phyloP scores from a whole-genome alignment of 768 basidiomycete species.

The Suillus spraguei region DNA sequence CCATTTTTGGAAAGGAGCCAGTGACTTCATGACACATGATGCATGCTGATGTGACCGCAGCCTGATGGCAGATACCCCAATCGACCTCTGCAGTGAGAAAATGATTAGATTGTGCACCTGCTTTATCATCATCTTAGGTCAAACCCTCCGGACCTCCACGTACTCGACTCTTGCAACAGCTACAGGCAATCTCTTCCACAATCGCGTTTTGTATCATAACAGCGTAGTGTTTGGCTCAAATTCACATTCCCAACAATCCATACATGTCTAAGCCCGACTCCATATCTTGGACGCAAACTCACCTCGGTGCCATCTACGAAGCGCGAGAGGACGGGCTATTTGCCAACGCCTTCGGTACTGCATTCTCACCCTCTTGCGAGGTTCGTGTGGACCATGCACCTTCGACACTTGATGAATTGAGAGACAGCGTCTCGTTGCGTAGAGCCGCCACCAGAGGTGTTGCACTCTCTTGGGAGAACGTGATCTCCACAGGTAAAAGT shows the following conservation, averaged over 20 bases:
- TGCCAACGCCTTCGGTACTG: conserved; percentile 25
- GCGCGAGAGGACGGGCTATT: conserved; percentile 15
- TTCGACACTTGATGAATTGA: conserved; percentile 27
- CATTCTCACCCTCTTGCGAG: conserved; percentile 37
- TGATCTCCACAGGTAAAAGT: conserved; percentile 31
- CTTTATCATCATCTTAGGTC: conserved; percentile 1
- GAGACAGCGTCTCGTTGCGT: conserved; percentile 26
- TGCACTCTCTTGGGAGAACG: conserved; percentile 38
- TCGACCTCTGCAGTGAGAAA: not conserved
- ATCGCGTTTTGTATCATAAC: conserved; percentile 5
- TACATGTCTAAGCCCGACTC: conserved; percentile 12
- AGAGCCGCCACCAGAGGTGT: conserved; percentile 22
- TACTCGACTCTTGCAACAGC: not conserved
- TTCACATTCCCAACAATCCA: conserved; percentile 5
- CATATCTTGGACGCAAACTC: conserved; percentile 32
- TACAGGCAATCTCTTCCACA: conserved; percentile 5
- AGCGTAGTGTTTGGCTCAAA: not conserved
- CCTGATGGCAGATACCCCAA: no score
- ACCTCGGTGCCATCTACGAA: conserved; percentile 32
- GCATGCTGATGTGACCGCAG: no score
- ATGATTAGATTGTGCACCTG: not conserved
- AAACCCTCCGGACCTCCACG: conserved; percentile 7
- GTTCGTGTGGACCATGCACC: conserved; percentile 36
- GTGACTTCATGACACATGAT: no score
- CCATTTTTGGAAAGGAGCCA: no score